Evolutionary conservation across 2,329 filamentous ascomycete genomes (phyloP), one percentile per base, ranked within the genome.

Genomic region (Sclerotinia borealis): DNA sequence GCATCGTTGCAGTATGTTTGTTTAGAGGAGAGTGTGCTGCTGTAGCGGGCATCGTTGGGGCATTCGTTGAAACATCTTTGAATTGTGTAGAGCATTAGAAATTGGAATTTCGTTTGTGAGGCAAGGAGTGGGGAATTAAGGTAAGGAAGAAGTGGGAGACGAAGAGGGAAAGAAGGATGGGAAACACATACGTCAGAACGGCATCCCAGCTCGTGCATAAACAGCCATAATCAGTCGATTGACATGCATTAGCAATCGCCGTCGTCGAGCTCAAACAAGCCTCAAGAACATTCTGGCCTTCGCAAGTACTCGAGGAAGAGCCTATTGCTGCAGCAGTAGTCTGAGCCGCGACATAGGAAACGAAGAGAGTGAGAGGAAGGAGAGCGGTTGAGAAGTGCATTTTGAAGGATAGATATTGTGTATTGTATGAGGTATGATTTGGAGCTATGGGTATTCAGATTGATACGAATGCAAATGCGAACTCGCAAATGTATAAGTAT

Each of bases 51-150:
- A 69, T 81, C 78, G 67, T 77, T 74, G 59, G 85, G 84, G 77
- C 86, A 88, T 78, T 85, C 85, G 78, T 83, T 82, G 77, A 85
- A 87, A 81, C 85, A 88, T 37, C 79, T 81, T 19, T 25, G 34
- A 39, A 6, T 9, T 19, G n/a, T 17, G 8, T 4, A 22, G n/a
- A 11, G 25, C 1, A 13, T 50, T 34, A 50, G 48, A n/a, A n/a
- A n/a, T n/a, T 50, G 29, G 4, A n/a, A n/a, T n/a, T 22, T 7
- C 11, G 43, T 6, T 10, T 25, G n/a, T n/a, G n/a, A n/a, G n/a
- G n/a, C n/a, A n/a, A 10, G 41, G 10, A 11, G 41, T 7, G n/a
- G 22, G 22, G 36, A 22, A 37, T 39, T 7, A 25, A 25, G 27
- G 37, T 29, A 37, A 22, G 9, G 13, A 6, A 1, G 9, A 45